Evolutionary conservation across 768 basidiomycete genomes (phyloP).

Genomic region (Sistotremastrum niveocremeum): DNA sequence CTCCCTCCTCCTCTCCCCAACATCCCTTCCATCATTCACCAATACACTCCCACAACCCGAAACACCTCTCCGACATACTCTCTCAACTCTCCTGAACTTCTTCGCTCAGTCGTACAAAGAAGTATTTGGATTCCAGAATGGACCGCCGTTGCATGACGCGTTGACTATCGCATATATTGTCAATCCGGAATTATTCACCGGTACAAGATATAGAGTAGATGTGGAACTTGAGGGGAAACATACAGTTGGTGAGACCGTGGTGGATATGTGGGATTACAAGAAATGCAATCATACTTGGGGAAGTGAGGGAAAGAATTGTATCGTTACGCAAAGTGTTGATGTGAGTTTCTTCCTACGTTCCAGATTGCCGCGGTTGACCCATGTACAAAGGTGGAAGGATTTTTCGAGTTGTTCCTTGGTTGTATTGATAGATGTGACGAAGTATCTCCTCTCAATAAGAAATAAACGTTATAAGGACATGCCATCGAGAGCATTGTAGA

Average conservation of each 20-base stretch:
- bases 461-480: not conserved
- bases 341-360: conserved; percentile 27
- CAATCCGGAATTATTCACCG: conserved; percentile 49
- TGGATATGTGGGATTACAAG: conserved; percentile 60
- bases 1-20: conserved; percentile 33
- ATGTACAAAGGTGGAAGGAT: conserved; percentile 36
- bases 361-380: conserved; percentile 2
- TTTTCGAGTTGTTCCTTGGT: conserved; percentile 53
- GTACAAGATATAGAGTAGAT: conserved; percentile 62
- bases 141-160: conserved; percentile 81
- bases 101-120: conserved; percentile 62
- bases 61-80: conserved; percentile 48
- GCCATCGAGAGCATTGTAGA: no score
- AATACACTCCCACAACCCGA: conserved; percentile 5
- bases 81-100: conserved; percentile 62
- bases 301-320: conserved; percentile 56
- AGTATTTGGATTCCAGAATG: conserved; percentile 71
- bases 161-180: conserved; percentile 69
- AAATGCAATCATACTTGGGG: conserved; percentile 53
- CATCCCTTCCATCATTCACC: not conserved
- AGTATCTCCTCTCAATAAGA: conserved; percentile 43
- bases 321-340: conserved; percentile 53
- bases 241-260: conserved; percentile 65
- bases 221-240: conserved; percentile 60
- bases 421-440: conserved; percentile 45